Evolutionary conservation across 768 basidiomycete genomes (phyloP), one percentile per base, ranked within the genome.

Genomic region (Hygrophoropsis aurantiaca): DNA sequence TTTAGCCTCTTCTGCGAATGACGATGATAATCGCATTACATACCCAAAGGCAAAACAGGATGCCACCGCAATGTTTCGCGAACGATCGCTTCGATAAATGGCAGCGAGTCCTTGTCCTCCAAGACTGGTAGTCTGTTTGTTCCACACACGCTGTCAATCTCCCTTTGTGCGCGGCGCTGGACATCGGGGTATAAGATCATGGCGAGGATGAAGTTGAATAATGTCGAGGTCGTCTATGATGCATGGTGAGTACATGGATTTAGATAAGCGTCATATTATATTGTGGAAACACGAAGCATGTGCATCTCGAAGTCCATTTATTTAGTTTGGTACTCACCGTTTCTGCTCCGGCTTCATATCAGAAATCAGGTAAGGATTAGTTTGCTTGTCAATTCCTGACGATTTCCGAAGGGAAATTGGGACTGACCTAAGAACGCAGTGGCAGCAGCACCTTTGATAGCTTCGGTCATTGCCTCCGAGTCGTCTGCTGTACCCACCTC

Each of bases 271-370:
- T 6, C 27, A 30, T n/a, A n/a, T n/a, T n/a, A 13, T 30, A 30
- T 7, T 30, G 13, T 30, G 27, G 6, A 30, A 7, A 13, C 13
- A 30, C 27, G n/a, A n/a, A n/a, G n/a, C n/a, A n/a, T n/a, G n/a
- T n/a, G n/a, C n/a, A n/a, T n/a, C n/a, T n/a, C n/a, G n/a, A n/a
- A n/a, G n/a, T n/a, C n/a, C n/a, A n/a, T n/a, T n/a, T n/a, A n/a
- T n/a, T n/a, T n/a, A n/a, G n/a, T n/a, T n/a, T 30, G 27, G 27
- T 35, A 32, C 61, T 25, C 39, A 63, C 61, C 16, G 62, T 61
- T 35, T 64, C 62, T 27, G 58, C 59, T 2, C 46, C 61, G 43
- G 59, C 61, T 64, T 34, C 3, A 41, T n/a, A n/a, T n/a, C n/a
- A n/a, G n/a, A n/a, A n/a, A n/a, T n/a, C n/a, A 30, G 27, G 27